Evolutionary conservation across 2,329 filamentous ascomycete species (phyloP).

Genomic region (Colletotrichum simmondsii): DNA sequence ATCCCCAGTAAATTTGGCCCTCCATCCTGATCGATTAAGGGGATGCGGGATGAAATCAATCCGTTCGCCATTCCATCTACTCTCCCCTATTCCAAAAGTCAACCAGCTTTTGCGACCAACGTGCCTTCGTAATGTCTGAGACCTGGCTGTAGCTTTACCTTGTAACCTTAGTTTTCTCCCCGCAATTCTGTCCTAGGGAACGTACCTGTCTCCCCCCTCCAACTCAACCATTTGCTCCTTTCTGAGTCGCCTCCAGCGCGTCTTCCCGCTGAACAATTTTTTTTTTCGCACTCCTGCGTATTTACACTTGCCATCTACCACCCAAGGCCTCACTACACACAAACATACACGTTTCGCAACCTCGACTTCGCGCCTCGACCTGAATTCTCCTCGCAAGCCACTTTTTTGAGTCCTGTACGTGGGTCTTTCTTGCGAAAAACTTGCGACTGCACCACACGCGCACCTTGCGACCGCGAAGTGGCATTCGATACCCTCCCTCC

Average conservation of each 20-base stretch:
- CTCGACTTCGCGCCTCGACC: constrained; percentile 5
- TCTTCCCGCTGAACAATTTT: constrained; percentile 24
- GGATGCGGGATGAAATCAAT: constrained; percentile 8
- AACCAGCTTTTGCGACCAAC: neutral
- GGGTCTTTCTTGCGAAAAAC: neutral
- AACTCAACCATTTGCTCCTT: constrained; percentile 1
- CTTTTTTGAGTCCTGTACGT: constrained; percentile 1
- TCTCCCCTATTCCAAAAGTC: neutral
- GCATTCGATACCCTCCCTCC: neutral
- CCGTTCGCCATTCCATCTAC: neutral
- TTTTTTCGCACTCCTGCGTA: constrained; percentile 8
- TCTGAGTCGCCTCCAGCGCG: constrained; percentile 23
- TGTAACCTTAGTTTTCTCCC: neutral
- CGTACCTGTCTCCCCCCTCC: constrained; percentile 1
- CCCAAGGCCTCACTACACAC: constrained; percentile 1
- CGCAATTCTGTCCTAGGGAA: constrained; percentile 2
- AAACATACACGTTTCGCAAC: neutral
- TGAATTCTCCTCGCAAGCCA: neutral
- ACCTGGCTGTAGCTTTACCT: constrained; percentile 7
- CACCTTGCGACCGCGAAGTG: neutral
- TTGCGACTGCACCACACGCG: constrained; percentile 1
- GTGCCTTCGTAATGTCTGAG: neutral
- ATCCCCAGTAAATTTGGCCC: neutral
- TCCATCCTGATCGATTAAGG: constrained; percentile 14
- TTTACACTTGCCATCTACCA: neutral